Evolutionary conservation across 139 green algal species (phyloP), one percentile per base, ranked within the genome.

Genomic region (Diplosphaera chodatii): DNA sequence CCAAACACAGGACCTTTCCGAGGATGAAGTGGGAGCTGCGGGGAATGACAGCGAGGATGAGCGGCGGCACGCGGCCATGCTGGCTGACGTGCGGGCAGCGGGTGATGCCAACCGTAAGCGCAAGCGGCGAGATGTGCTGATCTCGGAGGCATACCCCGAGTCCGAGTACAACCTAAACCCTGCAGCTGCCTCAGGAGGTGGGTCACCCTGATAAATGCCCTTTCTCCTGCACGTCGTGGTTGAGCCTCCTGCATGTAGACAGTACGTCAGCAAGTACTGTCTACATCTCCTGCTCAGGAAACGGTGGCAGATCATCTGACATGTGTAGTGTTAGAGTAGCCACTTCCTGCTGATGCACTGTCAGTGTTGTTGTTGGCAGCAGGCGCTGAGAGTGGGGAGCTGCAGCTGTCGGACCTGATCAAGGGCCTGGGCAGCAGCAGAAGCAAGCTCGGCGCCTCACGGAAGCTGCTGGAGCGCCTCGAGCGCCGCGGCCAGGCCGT

Each of bases 361-460:
- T n/a, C n/a, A n/a, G n/a, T n/a, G n/a, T n/a, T n/a, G n/a, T n/a
- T 48, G 37, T 10, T 48, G 37, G 37, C 37, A 20, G 10, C 59
- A 83, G 75, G 66, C 34, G 67, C 29, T 10, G 70, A 16, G 29
- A 79, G 40, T 3, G 84, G 76, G 23, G 83, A 87, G 55, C 72
- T 97, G 55, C 85, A 77, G 0, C 30, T 97, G 16, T 69, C 77
- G 8, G 91, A 97, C 68, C 76, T 97, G 28, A 78, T 97, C 56
- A 68, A 40, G 1, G 84, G 85, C 22, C 55, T 86, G 64, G 82
- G 82, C 28, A 62, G 66, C 2, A 73, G 66, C 28, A 65, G 71
- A 0, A 62, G 34, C 56, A 86, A 85, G 59, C 73, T 90, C 32
- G 84, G 82, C 1, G 71, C 77, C 0, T 74, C 85, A 0, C 78